These are phyloP conservation scores for Blumeria hordei DNA, from an alignment of 2,329 filamentous ascomycete species.

Conservation along the genomic window DNA sequence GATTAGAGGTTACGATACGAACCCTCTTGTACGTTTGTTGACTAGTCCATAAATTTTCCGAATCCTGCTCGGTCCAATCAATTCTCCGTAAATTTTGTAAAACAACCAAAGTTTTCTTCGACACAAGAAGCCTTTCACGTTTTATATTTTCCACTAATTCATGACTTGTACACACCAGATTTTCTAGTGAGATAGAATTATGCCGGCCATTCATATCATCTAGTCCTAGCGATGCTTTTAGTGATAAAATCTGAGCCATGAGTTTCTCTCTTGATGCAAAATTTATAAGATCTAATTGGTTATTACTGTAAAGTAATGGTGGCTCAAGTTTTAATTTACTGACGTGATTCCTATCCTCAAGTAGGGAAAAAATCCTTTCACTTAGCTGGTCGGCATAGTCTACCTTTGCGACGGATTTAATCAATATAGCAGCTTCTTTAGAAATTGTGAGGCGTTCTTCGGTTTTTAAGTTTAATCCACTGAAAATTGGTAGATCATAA, in stretches of 20 bases:
- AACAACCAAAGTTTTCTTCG: constrained; percentile 9
- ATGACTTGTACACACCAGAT: constrained; percentile 5
- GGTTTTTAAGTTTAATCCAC: constrained; percentile 3
- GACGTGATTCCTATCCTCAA: not conserved
- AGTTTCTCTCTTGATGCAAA: constrained; percentile 11
- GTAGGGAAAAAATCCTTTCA: not conserved
- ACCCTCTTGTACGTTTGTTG: constrained; percentile 10
- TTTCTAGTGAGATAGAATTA: constrained; percentile 8
- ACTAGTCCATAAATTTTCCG: constrained; percentile 7
- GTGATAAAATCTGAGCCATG: constrained; percentile 9
- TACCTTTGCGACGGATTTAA: constrained; percentile 6
- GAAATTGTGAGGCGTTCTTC: constrained; percentile 10
- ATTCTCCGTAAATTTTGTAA: constrained; percentile 6
- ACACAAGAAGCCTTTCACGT: constrained; percentile 11
- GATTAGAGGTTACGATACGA: not conserved
- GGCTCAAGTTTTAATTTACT: constrained; percentile 8
- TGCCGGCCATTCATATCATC: constrained; percentile 11
- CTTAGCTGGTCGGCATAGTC: constrained; percentile 5
- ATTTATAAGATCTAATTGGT: constrained; percentile 9
- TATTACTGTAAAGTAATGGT: constrained; percentile 11
- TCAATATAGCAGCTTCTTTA: constrained; percentile 8
- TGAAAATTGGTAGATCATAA: constrained; percentile 6
- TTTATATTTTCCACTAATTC: constrained; percentile 8
- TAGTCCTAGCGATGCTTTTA: constrained; percentile 12
- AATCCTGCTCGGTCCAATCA: constrained; percentile 8